Evolutionary conservation across 1,284 basidiomycete genomes (phyloP), one percentile per base, ranked within the genome.

Genomic region (Schizopora paradoxa): DNA sequence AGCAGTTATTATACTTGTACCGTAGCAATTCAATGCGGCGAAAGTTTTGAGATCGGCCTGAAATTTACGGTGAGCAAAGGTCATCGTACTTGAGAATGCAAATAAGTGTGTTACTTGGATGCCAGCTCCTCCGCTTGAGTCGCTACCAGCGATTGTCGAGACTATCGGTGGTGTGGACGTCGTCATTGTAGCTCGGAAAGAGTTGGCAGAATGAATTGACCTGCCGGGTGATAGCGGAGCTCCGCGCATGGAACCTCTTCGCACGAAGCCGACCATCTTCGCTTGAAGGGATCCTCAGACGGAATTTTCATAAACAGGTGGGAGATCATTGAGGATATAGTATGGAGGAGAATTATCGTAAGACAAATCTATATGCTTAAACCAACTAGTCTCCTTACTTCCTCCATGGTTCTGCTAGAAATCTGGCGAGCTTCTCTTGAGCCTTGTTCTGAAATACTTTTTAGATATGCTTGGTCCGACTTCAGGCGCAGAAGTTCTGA

Each of bases 11-110:
- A 82, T 91, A 47, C 82, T 88, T n/a, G 87, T 75, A 14, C 91
- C 94, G 59, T 93, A 96, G 56, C 86, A 88, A 25, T 74, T 74
- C 22, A 87, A 75, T 0, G 89, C 82, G 2, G 86, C 79, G 53
- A 91, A 85, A 1, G 88, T 89, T 65, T 90, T 93, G 28, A 97
- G 69, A 64, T 97, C 94, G 13, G 83, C 86, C 82, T 87, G 28
- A 10, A 41, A 28, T 45, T 10, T 11, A 8, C 44, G 19, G 29
- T 40, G 26, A 40, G 10, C 21, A 34, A 35, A 32, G 21, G 39
- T 6, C 22, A 35, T n/a, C 37, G 11, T 36, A 21, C 26, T 28
- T 13, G 27, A 35, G 27, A 26, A 43, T 29, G 29, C 29, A 25
- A 31, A 58, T 72, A 51, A 28, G 19, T 32, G 8, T 31, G 28